These are phyloP conservation scores for Aschersonia sp. DNA, from an alignment of 2,329 filamentous ascomycete genomes.

Conservation along the genomic window DNA sequence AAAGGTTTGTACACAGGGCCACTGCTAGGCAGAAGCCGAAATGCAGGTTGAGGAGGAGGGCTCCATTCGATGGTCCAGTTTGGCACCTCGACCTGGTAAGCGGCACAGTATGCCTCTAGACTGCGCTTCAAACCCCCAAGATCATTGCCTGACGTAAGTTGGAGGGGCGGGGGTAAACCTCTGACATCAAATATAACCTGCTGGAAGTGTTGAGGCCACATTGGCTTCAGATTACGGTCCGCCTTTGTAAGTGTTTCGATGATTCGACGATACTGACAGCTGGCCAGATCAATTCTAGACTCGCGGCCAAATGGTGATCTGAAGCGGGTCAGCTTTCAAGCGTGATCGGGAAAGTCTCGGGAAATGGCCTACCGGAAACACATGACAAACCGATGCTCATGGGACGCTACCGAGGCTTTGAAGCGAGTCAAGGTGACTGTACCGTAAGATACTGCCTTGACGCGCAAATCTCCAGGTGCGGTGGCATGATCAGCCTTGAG, in stretches of 20 bases:
- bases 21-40: slow-evolving; percentile 32
- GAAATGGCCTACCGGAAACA: slow-evolving; percentile 31
- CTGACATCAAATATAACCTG: slow-evolving; percentile 36
- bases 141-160: slow-evolving; percentile 38
- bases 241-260: slow-evolving; percentile 38
- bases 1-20: slow-evolving; percentile 28
- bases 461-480: slow-evolving; percentile 29
- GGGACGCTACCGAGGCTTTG: slow-evolving; percentile 31
- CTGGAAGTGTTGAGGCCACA: slow-evolving; percentile 42
- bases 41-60: slow-evolving; percentile 31
- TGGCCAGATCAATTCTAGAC: slow-evolving; percentile 34
- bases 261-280: slow-evolving; percentile 37
- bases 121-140: slow-evolving; percentile 40
- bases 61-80: slow-evolving; percentile 35
- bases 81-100: slow-evolving; percentile 33
- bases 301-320: slow-evolving; percentile 28
- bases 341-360: background rate
- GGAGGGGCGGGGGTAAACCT: slow-evolving; percentile 35
- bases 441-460: slow-evolving; percentile 34
- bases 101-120: slow-evolving; percentile 38
- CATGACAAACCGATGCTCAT: slow-evolving; percentile 42
- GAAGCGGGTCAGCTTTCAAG: background rate
- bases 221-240: slow-evolving; percentile 41
- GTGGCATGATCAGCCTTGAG: slow-evolving; percentile 27
- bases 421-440: slow-evolving; percentile 37